Evolutionary conservation across 306 rosid species (phyloP).

Genomic region (Rosa rugosa): DNA sequence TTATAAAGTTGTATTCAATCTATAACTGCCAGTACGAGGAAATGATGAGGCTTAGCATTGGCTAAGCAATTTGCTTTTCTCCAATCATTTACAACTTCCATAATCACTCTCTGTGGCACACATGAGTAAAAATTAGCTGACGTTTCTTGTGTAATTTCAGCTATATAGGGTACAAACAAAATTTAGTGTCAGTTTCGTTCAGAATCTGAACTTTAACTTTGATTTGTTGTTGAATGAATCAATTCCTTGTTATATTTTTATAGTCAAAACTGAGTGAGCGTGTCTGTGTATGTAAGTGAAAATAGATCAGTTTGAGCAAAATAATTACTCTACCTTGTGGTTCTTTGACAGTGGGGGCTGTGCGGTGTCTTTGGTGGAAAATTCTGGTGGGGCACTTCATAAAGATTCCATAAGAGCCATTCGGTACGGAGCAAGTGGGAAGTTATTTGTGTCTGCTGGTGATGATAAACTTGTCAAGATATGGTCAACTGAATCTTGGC

Average conservation of each 20-base stretch:
- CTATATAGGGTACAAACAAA: not conserved
- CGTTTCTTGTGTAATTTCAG: not conserved
- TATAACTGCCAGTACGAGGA: not conserved
- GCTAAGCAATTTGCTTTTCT: not conserved
- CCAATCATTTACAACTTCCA: not conserved
- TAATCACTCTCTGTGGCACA: not conserved
- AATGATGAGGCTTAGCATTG: not conserved
- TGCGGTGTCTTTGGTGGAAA: slow-evolving; percentile 55
- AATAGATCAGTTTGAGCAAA: not conserved
- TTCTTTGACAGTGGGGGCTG: slow-evolving; percentile 44
- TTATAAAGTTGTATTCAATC: not conserved
- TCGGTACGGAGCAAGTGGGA: slow-evolving; percentile 66
- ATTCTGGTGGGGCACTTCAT: slow-evolving; percentile 46
- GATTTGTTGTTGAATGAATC: not conserved
- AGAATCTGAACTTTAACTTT: slow-evolving; percentile 3
- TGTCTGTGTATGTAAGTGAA: not conserved
- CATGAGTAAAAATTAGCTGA: not conserved
- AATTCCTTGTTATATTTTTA: not conserved
- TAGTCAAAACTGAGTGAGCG: not conserved
- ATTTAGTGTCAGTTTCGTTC: not conserved
- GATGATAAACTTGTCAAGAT: slow-evolving; percentile 86
- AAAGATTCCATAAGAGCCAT: slow-evolving; percentile 76
- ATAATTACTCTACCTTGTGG: not conserved
- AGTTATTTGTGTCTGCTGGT: slow-evolving; percentile 81
- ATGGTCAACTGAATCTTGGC: slow-evolving; percentile 79